Base-by-base conservation (phyloP, 1,284 basidiomycete species). In the Ustilago curta region DNA sequence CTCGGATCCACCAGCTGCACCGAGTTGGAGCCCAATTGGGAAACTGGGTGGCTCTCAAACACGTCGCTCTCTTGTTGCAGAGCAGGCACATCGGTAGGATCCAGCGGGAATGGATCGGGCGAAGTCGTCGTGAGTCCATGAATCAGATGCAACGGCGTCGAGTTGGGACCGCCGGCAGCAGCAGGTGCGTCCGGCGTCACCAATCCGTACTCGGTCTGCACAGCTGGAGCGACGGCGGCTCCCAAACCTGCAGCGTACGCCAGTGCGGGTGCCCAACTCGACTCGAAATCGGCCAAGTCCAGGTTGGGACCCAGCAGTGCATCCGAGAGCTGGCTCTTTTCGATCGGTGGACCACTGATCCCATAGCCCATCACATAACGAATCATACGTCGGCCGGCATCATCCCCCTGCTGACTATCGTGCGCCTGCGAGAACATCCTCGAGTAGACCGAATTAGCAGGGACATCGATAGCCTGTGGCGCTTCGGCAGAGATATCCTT, bases 351-450 rank as follows among this genome's bases (percentile, higher is more conserved):
- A 8, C 83, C 83, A 25, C 80, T 77, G 32, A 84, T 71, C 9
- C 76, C 83, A 45, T 78, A 83, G n/a, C 70, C 76, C 62, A 81
- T 70, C 45, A 84, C 71, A 61, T 84, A 84, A 32, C 83, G 73
- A 44, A 80, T 67, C 71, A 75, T 62, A 21, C 66, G 61, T 14
- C 54, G 49, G 6, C 58, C 57, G 4, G 47, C 37, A 25, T 55
- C 61, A 12, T 47, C 64, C 21, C 51, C 54, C 3, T 59, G 64
- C n/a, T 65, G 59, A 35, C 67, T 76, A 53, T 70, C 70, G 45
- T 66, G 70, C 47, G 63, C 69, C 51, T 60, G 74, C 9, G 70
- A 62, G 35, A 70, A 75, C 44, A 61, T 44, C 52, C 55, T 65
- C 14, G 69, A 70, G 58, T 73, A 80, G 12, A 79, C 69, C 51